Conservation (phyloP, 805 yeast genomes). For the Limtongia smithiae region DNA sequence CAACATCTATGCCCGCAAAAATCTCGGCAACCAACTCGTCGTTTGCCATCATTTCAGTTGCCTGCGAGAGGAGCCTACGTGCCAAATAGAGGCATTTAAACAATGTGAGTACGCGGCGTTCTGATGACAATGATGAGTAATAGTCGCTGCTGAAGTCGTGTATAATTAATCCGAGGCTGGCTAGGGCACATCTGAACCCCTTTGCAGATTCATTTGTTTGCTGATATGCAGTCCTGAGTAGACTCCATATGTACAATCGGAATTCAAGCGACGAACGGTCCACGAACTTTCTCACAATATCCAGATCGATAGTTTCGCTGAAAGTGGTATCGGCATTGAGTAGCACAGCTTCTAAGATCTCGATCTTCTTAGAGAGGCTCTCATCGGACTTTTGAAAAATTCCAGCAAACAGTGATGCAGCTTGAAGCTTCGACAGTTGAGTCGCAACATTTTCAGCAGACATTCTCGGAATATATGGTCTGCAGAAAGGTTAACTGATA, state of each 20-base stretch:
- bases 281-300: constrained; percentile 41
- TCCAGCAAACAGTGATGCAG: constrained; percentile 60
- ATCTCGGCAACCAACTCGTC: constrained; percentile 6
- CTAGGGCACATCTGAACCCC: constrained; percentile 16
- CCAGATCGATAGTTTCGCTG: constrained; percentile 4
- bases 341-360: constrained; percentile 48
- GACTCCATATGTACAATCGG: constrained; percentile 61
- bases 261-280: constrained; percentile 60
- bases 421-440: constrained; percentile 67
- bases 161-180: constrained; percentile 6
- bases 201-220: not conserved
- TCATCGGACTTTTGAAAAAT: constrained; percentile 41
- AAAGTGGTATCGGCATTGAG: constrained; percentile 30
- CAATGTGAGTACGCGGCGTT: constrained; percentile 6
- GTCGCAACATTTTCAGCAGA: constrained; percentile 49
- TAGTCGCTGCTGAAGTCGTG: constrained; percentile 3
- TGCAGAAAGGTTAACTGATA: constrained; percentile 55
- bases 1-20: not conserved
- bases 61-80: constrained; percentile 10
- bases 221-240: constrained; percentile 22
- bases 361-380: constrained; percentile 33
- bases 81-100: constrained; percentile 12
- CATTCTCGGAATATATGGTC: constrained; percentile 55
- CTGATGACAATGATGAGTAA: constrained; percentile 3
- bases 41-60: not conserved